Base-by-base conservation (phyloP, 225 moss, liverwort and hornwort genomes). In the Thuidium tamariscinum region DNA sequence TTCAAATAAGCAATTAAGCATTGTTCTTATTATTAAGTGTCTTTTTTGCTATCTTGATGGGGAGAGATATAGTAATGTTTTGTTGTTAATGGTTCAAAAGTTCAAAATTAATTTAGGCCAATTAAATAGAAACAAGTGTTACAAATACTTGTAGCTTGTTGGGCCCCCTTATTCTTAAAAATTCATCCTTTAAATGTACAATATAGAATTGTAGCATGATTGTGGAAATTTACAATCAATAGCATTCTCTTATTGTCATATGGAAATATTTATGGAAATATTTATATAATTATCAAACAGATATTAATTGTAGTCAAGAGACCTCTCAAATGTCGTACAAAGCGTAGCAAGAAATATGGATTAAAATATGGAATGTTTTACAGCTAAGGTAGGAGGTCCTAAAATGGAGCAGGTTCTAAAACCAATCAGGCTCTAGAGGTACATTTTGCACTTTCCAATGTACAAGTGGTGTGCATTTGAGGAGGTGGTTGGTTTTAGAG, bases 1-100 rank as follows among this genome's bases (percentile, higher is more conserved):
- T 44, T 42, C 2, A 1, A 42, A 42, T 44, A 44, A 71, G 10
- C 6, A 27, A 27, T 42, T 16, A 16, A 27, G 16, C 2, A 71
- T 44, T 16, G 10, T 29, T 29, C 0, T 0, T 42, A 70, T 9
- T 26, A 5, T 16, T 17, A 27, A 1, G 0, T 44, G 17, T 5
- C 0, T 71, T 44, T 29, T 16, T 71, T 29, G 26, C 5, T 70
- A 15, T 42, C 2, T 70, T 0, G 2, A 26, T 27, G 7, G 8
- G 8, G 1, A 3, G 3, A 5, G 0, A 16, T 16, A 16, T 69
- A 7, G 14, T 4, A 25, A 22, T 39, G 7, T 11, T 41, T 9
- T 16, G 2, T 16, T 26, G 21, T 21, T 55, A 20, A 9, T 42
- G 2, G 26, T 68, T 66, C 19, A 65, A 63, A 16, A 16, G 16